Evolutionary conservation across 176 grass and related monocot species (phyloP).

Genomic region (Raddia guianensis): DNA sequence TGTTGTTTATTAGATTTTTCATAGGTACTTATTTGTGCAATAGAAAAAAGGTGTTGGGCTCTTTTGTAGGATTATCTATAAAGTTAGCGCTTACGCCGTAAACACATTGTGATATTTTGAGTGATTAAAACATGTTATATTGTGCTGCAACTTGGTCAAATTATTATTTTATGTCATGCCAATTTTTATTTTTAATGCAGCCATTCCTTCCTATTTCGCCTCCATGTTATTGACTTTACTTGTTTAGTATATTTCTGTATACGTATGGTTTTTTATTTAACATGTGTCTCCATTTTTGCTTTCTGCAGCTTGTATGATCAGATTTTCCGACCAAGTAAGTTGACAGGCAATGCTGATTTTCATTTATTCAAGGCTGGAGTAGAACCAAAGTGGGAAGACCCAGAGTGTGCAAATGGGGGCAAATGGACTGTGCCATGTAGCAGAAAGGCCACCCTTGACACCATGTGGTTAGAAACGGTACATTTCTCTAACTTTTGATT

Average conservation of each 20-base stretch:
- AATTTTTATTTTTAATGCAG: background rate
- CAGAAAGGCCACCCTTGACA: constrained; percentile 80
- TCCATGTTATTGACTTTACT: constrained; percentile 11
- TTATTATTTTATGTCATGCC: background rate
- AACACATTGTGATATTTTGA: background rate
- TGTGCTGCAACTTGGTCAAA: background rate
- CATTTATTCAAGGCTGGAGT: constrained; percentile 91
- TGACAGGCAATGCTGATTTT: constrained; percentile 80
- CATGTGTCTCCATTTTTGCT: constrained; percentile 30
- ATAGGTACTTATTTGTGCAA: background rate
- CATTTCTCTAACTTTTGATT: background rate
- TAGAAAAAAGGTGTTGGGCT: background rate
- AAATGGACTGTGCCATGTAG: constrained; percentile 86
- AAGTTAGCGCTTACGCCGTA: background rate
- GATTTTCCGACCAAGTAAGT: constrained; percentile 88
- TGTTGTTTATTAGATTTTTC: background rate
- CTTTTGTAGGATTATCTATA: background rate
- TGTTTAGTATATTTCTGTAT: background rate
- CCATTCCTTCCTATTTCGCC: constrained; percentile 11
- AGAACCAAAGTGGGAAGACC: constrained; percentile 99
- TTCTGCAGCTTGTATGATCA: constrained; percentile 81
- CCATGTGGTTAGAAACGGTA: constrained; percentile 95
- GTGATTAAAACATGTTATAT: background rate
- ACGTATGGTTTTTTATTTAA: constrained; percentile 4
- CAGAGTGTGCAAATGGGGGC: constrained; percentile 95